Evolutionary conservation across 768 basidiomycete genomes (phyloP).

Genomic region (Cyclocybe aegerita): DNA sequence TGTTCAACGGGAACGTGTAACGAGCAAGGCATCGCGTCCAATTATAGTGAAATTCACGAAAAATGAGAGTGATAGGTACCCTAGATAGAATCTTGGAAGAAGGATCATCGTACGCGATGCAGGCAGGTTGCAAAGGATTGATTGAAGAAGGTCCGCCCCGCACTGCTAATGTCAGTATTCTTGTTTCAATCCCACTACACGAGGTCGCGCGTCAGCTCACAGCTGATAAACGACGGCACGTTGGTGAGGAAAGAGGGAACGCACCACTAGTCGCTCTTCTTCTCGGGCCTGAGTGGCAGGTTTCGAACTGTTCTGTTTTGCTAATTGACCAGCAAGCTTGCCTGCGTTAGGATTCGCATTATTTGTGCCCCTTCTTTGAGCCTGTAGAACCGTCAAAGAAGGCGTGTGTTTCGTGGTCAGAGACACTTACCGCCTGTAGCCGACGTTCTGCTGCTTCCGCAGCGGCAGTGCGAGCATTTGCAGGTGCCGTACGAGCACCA

Average conservation of each 20-base stretch:
- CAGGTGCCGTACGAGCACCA: slow-evolving; percentile 14
- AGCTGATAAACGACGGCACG: slow-evolving; percentile 1
- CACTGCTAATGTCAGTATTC: background rate
- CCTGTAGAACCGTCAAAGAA: slow-evolving; percentile 30
- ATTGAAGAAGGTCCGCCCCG: slow-evolving; percentile 8
- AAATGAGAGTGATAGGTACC: slow-evolving; percentile 1
- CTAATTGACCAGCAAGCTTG: slow-evolving; percentile 41
- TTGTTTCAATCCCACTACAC: slow-evolving; percentile 36
- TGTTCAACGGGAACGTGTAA: slow-evolving; percentile 18
- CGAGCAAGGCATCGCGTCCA: slow-evolving; percentile 17
- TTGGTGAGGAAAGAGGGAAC: slow-evolving; percentile 15
- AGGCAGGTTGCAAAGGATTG: background rate
- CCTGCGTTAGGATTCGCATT: slow-evolving; percentile 48
- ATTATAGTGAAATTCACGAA: slow-evolving; percentile 14
- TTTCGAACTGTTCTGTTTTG: slow-evolving; percentile 35
- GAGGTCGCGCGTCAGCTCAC: slow-evolving; percentile 8
- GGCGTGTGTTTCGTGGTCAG: slow-evolving; percentile 14
- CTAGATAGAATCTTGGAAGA: background rate
- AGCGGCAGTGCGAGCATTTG: slow-evolving; percentile 53
- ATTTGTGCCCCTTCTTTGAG: slow-evolving; percentile 42
- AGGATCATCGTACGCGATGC: background rate
- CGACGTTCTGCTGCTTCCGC: slow-evolving; percentile 65
- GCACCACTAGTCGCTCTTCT: slow-evolving; percentile 41
- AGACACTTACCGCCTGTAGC: slow-evolving; percentile 48
- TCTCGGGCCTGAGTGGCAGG: slow-evolving; percentile 31